A percentile compares a stretch with the other conserved stretches of the same genome.
Evolutionary conservation across 768 basidiomycete genomes (phyloP).

Genomic region (Rhizopogon rudus): DNA sequence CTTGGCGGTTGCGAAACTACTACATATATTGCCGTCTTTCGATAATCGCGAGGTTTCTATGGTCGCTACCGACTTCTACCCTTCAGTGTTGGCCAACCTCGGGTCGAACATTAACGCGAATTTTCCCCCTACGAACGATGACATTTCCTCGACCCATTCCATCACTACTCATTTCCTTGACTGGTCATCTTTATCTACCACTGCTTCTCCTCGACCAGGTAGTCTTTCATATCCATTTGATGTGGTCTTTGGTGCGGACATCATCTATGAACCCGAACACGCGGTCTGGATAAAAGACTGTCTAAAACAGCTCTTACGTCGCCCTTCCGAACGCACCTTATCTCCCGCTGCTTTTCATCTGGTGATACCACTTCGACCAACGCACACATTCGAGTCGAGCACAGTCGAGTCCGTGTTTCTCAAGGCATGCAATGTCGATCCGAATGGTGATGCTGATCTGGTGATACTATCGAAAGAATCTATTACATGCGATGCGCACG

Average conservation of each 20-base stretch:
- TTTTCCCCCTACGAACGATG: slow-evolving; percentile 9
- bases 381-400: slow-evolving; percentile 54
- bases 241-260: slow-evolving; percentile 47
- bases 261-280: slow-evolving; percentile 48
- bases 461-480: slow-evolving; percentile 49
- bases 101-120: slow-evolving; percentile 37
- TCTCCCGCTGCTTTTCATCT: slow-evolving; percentile 51
- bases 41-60: slow-evolving; percentile 18
- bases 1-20: slow-evolving; percentile 32
- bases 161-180: slow-evolving; percentile 30
- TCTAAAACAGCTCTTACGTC: slow-evolving; percentile 33
- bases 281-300: slow-evolving; percentile 42
- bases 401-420: slow-evolving; percentile 56
- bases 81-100: slow-evolving; percentile 44
- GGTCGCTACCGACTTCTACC: slow-evolving; percentile 47
- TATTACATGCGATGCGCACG: slow-evolving; percentile 47
- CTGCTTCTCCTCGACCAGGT: slow-evolving; percentile 8
- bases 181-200: slow-evolving; percentile 29
- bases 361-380: slow-evolving; percentile 69
- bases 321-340: slow-evolving; percentile 4
- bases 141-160: slow-evolving; percentile 2
- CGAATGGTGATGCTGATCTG: slow-evolving; percentile 26
- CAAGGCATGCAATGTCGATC: slow-evolving; percentile 3
- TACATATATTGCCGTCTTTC: slow-evolving; percentile 7
- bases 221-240: slow-evolving; percentile 37